These are phyloP conservation scores for Trichoderma sp. DNA, from an alignment of 2,329 filamentous ascomycete species.

Conservation along the genomic window DNA sequence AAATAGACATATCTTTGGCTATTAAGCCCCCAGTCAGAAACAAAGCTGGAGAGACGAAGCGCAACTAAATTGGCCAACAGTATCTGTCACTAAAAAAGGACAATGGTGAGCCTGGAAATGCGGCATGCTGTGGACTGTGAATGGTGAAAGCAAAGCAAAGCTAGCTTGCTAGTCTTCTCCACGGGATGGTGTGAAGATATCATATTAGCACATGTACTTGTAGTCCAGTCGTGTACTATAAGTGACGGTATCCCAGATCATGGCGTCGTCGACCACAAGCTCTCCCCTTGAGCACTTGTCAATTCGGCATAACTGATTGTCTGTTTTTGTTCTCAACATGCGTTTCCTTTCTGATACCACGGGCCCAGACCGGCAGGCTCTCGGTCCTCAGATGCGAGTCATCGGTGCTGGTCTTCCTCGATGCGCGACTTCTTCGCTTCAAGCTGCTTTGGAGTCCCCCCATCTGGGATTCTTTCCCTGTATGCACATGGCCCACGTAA, in stretches of 20 bases:
- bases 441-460: conserved; percentile 34
- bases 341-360: conserved; percentile 24
- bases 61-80: not conserved
- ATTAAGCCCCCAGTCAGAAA: not conserved
- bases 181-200: not conserved
- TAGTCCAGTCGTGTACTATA: not conserved
- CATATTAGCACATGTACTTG: not conserved
- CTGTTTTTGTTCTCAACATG: conserved; percentile 18
- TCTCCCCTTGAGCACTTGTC: not conserved
- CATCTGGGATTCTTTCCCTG: conserved; percentile 31
- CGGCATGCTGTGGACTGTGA: not conserved
- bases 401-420: conserved; percentile 35
- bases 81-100: not conserved
- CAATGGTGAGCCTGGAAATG: not conserved
- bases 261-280: not conserved
- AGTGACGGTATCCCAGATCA: not conserved
- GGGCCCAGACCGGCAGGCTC: conserved; percentile 22
- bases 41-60: not conserved
- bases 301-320: not conserved
- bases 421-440: conserved; percentile 38
- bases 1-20: not conserved
- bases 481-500: conserved; percentile 36
- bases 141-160: not conserved
- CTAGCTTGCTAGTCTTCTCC: not conserved
- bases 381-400: conserved; percentile 26